phyloP scores from a whole-genome alignment of 1,284 basidiomycete genomes.

The Irpex sp. region DNA sequence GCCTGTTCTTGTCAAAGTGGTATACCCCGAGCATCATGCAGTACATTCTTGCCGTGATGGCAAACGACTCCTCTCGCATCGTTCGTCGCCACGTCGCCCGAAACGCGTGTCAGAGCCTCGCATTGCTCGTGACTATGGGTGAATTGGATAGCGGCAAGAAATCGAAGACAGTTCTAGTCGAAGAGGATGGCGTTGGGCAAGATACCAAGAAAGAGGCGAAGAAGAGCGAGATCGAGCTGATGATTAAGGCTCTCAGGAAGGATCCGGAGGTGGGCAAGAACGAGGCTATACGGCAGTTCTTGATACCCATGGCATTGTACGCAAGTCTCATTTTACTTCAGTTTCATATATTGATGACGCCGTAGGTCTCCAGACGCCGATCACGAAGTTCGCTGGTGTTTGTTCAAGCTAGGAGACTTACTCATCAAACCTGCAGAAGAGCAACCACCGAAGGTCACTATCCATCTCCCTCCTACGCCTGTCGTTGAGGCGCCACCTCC shows the following conservation, averaged over 20 bases:
- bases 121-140: slow-evolving; percentile 84
- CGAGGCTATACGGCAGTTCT: slow-evolving; percentile 71
- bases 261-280: slow-evolving; percentile 85
- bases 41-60: slow-evolving; percentile 89
- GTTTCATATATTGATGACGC: slow-evolving; percentile 9
- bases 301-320: slow-evolving; percentile 80
- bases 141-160: slow-evolving; percentile 83
- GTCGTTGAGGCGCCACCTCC: slow-evolving; percentile 56
- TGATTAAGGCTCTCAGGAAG: slow-evolving; percentile 81
- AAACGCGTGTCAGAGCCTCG: slow-evolving; percentile 83
- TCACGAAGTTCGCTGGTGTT: slow-evolving; percentile 84
- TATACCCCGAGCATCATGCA: slow-evolving; percentile 80
- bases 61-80: slow-evolving; percentile 79
- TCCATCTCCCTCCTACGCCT: slow-evolving; percentile 81
- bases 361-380: slow-evolving; percentile 71
- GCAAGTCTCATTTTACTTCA: slow-evolving; percentile 22
- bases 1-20: slow-evolving; percentile 89
- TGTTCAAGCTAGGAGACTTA: slow-evolving; percentile 91
- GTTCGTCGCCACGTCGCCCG: slow-evolving; percentile 87
- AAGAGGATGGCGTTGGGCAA: slow-evolving; percentile 75
- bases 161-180: slow-evolving; percentile 70
- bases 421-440: slow-evolving; percentile 83
- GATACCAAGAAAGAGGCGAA: slow-evolving; percentile 73
- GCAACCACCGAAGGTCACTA: slow-evolving; percentile 80
- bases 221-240: slow-evolving; percentile 75